Base-by-base conservation (phyloP, 2,329 filamentous ascomycete species). In the Neodidymelliopsis sp. region DNA sequence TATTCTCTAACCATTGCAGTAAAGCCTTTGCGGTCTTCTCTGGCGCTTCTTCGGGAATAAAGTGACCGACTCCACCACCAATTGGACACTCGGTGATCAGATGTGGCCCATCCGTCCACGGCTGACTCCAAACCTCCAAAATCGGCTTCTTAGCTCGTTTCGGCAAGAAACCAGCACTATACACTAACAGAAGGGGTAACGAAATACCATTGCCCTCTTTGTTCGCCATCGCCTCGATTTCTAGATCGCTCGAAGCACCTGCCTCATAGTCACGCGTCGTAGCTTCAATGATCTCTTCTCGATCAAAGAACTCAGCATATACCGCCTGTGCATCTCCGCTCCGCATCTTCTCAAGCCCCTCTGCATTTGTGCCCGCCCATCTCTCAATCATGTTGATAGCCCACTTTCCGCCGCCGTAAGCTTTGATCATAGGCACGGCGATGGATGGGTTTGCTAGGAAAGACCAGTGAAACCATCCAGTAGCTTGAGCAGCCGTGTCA, bases 201-300 rank as follows among this genome's bases (percentile, higher is more conserved):
- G 64, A 57, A 4, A 84, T 74, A 62, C 73, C 72, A 49, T 69
- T 72, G 0, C 77, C 77, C 1, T 67, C 62, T 5, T 68, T 58
- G 37, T 77, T 45, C 60, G 84, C 80, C 16, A 69, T 63, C 45
- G 73, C 72, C 28, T 80, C 74, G 59, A 80, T 76, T 2, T 81
- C 77, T 5, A 84, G 59, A 62, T 84, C 83, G 16, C 81, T 55
- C 0, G 74, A 78, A 11, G 79, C 79, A 4, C 74, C 74, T 0
- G 82, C 82, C 10, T 80, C 70, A 53, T 84, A 85, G 56, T 85
- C 82, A 51, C 83, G 74, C 49, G 81, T 83, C 71, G 78, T 81
- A 0, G 74, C 75, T 50, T 78, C 74, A 9, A 84, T 73, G 0
- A 74, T 67, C 0, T 64, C 69, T 2, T 65, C 59, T 31, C 81